A percentile compares a stretch with the other conserved stretches of the same genome.
phyloP scores from a whole-genome alignment of 257 asterid species.

The Anisodus tanguticus region DNA sequence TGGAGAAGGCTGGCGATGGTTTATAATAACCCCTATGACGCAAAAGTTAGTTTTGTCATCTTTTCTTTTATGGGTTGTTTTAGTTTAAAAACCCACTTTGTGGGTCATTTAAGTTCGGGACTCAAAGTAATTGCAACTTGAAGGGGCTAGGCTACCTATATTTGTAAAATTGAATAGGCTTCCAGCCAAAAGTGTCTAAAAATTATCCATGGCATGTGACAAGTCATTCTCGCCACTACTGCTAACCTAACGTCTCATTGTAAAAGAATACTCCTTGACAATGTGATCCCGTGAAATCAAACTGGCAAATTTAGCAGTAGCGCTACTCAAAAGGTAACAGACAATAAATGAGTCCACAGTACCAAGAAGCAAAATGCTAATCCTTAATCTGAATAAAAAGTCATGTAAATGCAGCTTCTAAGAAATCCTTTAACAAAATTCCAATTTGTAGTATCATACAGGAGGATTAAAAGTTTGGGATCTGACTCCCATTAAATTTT shows the following conservation, averaged over 20 bases:
- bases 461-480: neutral
- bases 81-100: too few species aligned
- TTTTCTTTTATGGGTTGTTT: too few species aligned
- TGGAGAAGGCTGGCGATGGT: too few species aligned
- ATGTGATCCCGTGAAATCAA: neutral
- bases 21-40: too few species aligned
- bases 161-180: neutral
- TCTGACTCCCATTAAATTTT: neutral
- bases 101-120: too few species aligned
- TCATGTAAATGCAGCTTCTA: neutral
- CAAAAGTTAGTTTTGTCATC: too few species aligned
- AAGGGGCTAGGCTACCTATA: neutral
- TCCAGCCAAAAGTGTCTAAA: slow-evolving; percentile 26
- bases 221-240: slow-evolving; percentile 50
- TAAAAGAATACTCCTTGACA: neutral
- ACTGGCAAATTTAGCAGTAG: neutral
- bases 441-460: neutral
- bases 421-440: neutral
- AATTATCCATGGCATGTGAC: slow-evolving; percentile 45
- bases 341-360: neutral
- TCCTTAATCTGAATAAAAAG: too few species aligned
- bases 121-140: neutral
- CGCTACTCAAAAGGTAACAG: neutral
- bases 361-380: neutral
- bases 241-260: slow-evolving; percentile 38